Evolutionary conservation across 345 rosid species (phyloP), one percentile per base, ranked within the genome.

Genomic region (Brassica rapa): DNA sequence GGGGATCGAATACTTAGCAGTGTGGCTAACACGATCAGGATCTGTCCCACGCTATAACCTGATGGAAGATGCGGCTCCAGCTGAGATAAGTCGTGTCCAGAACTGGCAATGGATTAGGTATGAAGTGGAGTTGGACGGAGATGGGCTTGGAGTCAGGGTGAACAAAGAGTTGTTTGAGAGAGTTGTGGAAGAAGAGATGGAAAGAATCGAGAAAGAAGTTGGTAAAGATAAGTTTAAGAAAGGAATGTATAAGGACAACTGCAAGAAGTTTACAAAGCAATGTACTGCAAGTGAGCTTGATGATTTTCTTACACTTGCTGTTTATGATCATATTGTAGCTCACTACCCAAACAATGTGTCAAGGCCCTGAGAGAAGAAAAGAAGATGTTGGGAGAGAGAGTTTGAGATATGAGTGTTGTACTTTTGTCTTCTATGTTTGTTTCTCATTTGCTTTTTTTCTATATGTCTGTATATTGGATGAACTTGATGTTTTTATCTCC

Each of bases 61-160:
- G 23, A 91, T 91, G 99, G 98, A 93, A 85, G 99, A 95, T 21
- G 98, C 97, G 0, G 98, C 99, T 1, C 91, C 98, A 1, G 96
- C 97, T 0, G 98, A 95, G 90, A 95, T 95, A 53, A 95, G 96
- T 86, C 80, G 98, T 32, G 98, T 91, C 6, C 97, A 91, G 25
- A 24, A 24, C 25, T 24, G 25, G 25, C 25, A 24, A 24, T 24
- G 25, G 25, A 24, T 24, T 24, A 93, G 89, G 82, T 86, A 91
- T 21, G 90, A 83, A 41, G 98, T 78, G 69, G 97, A 93, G 32
- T 64, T 95, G 60, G 87, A 93, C 5, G 97, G 98, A 21, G 99
- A 91, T 3, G 94, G 88, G 0, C 77, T 89, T 0, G 94, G 99
- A 27, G 87, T 93, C 73, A 81, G 25, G 62, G 97, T 91, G 84